Conservation (phyloP, 441 rosid genomes). For the Bocquillonia castaneifolia region DNA sequence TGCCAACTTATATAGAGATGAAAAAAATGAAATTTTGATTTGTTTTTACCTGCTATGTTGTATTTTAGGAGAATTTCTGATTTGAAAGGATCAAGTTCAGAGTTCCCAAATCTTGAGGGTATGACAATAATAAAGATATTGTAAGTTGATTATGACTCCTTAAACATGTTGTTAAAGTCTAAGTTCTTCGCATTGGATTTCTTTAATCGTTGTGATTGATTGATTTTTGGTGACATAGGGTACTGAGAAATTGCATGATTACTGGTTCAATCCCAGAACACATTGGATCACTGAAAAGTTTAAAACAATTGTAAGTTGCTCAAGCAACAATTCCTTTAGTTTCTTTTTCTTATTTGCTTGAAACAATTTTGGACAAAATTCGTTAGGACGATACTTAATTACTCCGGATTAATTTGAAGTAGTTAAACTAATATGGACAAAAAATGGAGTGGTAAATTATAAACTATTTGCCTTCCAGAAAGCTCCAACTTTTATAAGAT, state of each 20-base stretch:
- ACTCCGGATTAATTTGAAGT: no score
- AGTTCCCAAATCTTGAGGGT: constrained; percentile 46
- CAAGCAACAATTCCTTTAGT: neutral
- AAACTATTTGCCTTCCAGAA: no score
- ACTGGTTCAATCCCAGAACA: constrained; percentile 41
- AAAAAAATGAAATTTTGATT: neutral
- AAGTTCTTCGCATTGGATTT: neutral
- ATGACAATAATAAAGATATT: constrained; percentile 25
- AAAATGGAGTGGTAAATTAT: no score
- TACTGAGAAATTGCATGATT: constrained; percentile 63
- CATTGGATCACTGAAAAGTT: constrained; percentile 28
- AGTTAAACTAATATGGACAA: no score
- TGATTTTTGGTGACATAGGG: constrained; percentile 33
- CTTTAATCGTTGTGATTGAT: neutral
- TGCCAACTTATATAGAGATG: neutral
- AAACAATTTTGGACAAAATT: neutral
- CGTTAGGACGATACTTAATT: no score
- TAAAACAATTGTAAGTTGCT: constrained; percentile 54
- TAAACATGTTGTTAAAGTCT: neutral
- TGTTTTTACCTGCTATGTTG: constrained; percentile 5
- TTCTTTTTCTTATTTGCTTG: neutral
- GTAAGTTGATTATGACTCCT: constrained; percentile 42
- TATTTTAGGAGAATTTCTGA: constrained; percentile 67
- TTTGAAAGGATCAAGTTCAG: constrained; percentile 46
- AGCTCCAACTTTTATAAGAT: no score